These are phyloP conservation scores for Kregervanrija pseudodelftensis DNA, from an alignment of 805 yeast species.

Conservation along the genomic window DNA sequence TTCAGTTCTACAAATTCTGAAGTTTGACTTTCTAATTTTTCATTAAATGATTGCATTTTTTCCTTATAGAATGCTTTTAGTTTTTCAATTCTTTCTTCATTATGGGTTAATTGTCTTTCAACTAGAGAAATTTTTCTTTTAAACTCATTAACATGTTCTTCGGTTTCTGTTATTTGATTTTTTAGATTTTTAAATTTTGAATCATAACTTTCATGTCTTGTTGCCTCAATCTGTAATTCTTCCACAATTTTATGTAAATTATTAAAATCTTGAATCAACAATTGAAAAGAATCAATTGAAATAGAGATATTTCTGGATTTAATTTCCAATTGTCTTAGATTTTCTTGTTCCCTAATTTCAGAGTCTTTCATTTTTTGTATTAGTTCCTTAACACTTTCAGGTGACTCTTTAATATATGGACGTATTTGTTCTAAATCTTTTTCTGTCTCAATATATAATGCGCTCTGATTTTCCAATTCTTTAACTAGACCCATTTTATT, in stretches of 20 bases:
- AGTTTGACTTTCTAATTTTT: constrained; percentile 37
- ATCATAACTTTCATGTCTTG: constrained; percentile 30
- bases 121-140: constrained; percentile 38
- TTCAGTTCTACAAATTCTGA: constrained; percentile 41
- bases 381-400: constrained; percentile 44
- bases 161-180: constrained; percentile 30
- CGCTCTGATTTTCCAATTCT: constrained; percentile 54
- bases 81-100: constrained; percentile 41
- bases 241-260: constrained; percentile 38
- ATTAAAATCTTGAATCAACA: constrained; percentile 40
- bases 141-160: constrained; percentile 36
- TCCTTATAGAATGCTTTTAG: constrained; percentile 37
- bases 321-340: constrained; percentile 35
- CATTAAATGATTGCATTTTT: constrained; percentile 36
- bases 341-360: constrained; percentile 33
- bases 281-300: constrained; percentile 52
- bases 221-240: constrained; percentile 42
- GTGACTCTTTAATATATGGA: constrained; percentile 54
- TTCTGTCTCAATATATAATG: constrained; percentile 46
- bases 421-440: constrained; percentile 54
- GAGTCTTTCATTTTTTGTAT: constrained; percentile 45
- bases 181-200: constrained; percentile 23
- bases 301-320: constrained; percentile 43
- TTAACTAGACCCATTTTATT: constrained; percentile 53
- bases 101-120: constrained; percentile 41